Base-by-base conservation (phyloP, 805 yeast species). In the Komagataella mondaviorum region DNA sequence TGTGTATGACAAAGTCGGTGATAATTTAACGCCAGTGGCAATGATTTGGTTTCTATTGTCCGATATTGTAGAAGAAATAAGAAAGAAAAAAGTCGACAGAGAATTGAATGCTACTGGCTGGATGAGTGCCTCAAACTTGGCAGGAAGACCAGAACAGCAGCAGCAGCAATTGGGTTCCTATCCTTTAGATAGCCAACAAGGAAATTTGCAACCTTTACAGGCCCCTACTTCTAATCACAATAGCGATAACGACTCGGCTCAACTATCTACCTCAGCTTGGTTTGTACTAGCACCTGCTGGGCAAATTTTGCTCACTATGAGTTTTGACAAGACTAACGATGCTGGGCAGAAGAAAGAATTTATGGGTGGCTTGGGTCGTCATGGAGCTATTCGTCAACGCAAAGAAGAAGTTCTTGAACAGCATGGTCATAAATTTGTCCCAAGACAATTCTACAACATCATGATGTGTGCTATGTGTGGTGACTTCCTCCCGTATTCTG, bases 391-490 rank as follows among this genome's bases (percentile, higher is more conserved):
- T 56, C 85, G 96, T 61, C 93, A 88, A 66, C 82, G 90, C 70
- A 88, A 90, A 58, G 88, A 83, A 61, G 95, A 87, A 57, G 88
- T 93, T 1, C 87, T 82, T 63, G 96, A 91, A 67, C 93, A 88
- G 59, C 95, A 88, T 63, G 99, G 99, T 16, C 99, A 93, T 69
- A 95, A 88, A 66, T 93, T 93, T 69, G 95, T 88, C 46, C 96
- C 88, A 65, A 91, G 88, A 59, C 96, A 89, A 63, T 89, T 90
- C 63, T 93, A 93, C 74, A 88, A 87, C 59, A 88, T 93, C 62
- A 91, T 93, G 97, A 80, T 93, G 57, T 93, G 99, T 71, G 96
- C 98, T 1, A 78, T 90, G 55, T 93, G 99, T 75, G 96, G 96
- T 4, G 98, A 93, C 55, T 93, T 93, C 63, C 72, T 93, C 57